A percentile compares a stretch with the other conserved stretches of the same genome.
These are phyloP conservation scores for Apium graveolens DNA, from an alignment of 129 eudicot species.

Conservation along the genomic window DNA sequence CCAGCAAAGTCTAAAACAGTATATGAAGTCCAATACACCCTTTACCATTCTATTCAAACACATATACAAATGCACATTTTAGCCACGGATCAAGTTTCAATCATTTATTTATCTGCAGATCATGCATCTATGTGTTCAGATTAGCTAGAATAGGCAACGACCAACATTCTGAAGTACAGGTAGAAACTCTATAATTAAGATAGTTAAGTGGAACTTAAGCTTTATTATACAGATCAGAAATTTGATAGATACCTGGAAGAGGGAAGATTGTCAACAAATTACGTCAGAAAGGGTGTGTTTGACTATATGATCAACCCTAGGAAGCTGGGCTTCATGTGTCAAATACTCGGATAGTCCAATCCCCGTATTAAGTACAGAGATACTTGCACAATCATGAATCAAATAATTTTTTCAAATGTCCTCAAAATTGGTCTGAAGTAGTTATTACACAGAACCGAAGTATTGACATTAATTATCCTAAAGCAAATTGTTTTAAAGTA, in stretches of 20 bases:
- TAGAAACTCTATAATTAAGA: neutral
- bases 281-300: neutral
- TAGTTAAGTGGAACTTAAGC: neutral
- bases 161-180: neutral
- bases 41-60: neutral
- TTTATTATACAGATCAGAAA: too few species aligned
- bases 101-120: neutral
- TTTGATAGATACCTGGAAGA: neutral
- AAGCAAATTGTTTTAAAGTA: too few species aligned
- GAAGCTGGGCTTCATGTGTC: too few species aligned
- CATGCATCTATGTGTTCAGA: neutral
- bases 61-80: neutral
- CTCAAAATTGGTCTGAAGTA: too few species aligned
- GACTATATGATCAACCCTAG: neutral
- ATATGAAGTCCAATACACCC: neutral
- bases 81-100: neutral
- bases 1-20: neutral
- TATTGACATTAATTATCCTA: too few species aligned
- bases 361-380: too few species aligned
- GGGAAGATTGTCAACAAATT: neutral
- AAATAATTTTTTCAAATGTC: too few species aligned
- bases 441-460: too few species aligned
- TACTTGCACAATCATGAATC: too few species aligned
- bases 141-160: neutral
- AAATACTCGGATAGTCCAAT: too few species aligned